Evolutionary conservation across 345 rosid species (phyloP).

Genomic region (Salix caprea): DNA sequence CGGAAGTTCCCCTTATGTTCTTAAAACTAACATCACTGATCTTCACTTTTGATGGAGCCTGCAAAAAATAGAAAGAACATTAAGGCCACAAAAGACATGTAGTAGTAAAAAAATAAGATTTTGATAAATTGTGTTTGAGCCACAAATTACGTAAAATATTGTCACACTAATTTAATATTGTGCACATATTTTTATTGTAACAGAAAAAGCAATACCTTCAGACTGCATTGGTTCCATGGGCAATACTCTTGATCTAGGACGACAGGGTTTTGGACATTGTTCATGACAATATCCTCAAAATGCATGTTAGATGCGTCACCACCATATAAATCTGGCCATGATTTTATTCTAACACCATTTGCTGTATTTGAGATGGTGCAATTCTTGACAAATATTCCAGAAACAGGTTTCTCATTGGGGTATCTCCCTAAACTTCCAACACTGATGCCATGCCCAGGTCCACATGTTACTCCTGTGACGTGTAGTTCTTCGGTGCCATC

Average conservation of each 20-base stretch:
- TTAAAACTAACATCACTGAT: too few species aligned
- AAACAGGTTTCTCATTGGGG: not conserved
- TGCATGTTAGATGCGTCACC: not conserved
- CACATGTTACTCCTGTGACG: not conserved
- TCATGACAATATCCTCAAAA: not conserved
- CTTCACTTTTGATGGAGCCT: too few species aligned
- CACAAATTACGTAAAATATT: too few species aligned
- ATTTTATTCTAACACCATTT: not conserved
- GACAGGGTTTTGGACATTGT: too few species aligned
- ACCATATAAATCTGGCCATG: not conserved
- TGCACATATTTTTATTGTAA: too few species aligned
- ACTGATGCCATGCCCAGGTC: not conserved
- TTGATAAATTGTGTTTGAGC: too few species aligned
- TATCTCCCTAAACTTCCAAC: not conserved
- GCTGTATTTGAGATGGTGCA: not conserved
- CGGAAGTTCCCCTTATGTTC: too few species aligned
- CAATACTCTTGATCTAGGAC: not conserved
- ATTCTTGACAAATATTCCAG: not conserved
- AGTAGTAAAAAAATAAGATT: too few species aligned
- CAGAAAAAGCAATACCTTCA: not conserved
- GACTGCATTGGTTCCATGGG: not conserved
- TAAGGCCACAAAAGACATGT: too few species aligned
- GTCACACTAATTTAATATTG: too few species aligned
- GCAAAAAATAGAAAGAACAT: too few species aligned
- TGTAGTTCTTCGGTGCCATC: too few species aligned